These are phyloP conservation scores for Alternaria angustiovoidea DNA, from an alignment of 2,329 filamentous ascomycete genomes.

Conservation along the genomic window DNA sequence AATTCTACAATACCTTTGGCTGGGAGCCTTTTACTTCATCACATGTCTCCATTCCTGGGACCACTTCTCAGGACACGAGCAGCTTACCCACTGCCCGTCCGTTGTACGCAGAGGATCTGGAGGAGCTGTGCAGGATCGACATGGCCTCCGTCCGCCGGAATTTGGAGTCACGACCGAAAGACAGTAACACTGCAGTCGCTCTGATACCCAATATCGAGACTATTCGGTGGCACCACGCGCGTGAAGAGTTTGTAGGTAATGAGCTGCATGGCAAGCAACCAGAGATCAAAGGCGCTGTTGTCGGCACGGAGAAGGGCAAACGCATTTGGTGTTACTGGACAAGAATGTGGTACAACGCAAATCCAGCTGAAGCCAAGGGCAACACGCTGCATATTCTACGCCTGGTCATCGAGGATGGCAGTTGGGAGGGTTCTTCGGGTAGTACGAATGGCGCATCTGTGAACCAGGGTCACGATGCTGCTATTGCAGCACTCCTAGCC, in stretches of 20 bases:
- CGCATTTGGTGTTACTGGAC: slow-evolving; percentile 80
- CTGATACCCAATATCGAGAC: slow-evolving; percentile 72
- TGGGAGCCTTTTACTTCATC: slow-evolving; percentile 79
- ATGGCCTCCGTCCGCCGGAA: slow-evolving; percentile 66
- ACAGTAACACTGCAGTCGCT: slow-evolving; percentile 65
- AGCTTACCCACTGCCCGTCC: slow-evolving; percentile 44
- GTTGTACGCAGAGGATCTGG: slow-evolving; percentile 68
- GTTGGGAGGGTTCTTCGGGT: slow-evolving; percentile 28
- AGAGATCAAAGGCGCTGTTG: slow-evolving; percentile 74
- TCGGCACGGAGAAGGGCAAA: slow-evolving; percentile 58
- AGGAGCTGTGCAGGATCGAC: slow-evolving; percentile 69
- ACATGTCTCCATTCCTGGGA: slow-evolving; percentile 62
- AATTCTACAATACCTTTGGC: slow-evolving; percentile 78
- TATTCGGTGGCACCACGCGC: slow-evolving; percentile 78
- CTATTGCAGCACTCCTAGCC: slow-evolving; percentile 69
- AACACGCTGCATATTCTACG: slow-evolving; percentile 76
- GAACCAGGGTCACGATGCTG: slow-evolving; percentile 37
- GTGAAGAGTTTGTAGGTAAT: slow-evolving; percentile 79
- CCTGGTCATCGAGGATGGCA: slow-evolving; percentile 69
- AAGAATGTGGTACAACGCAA: slow-evolving; percentile 68
- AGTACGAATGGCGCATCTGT: slow-evolving; percentile 29
- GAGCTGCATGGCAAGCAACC: slow-evolving; percentile 68
- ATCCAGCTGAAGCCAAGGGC: slow-evolving; percentile 61
- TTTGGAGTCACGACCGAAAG: slow-evolving; percentile 54
- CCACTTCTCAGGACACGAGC: slow-evolving; percentile 5